These are phyloP conservation scores for Saccharomyces hybrid DNA, from an alignment of 1,139 yeast genomes.

Conservation along the genomic window DNA sequence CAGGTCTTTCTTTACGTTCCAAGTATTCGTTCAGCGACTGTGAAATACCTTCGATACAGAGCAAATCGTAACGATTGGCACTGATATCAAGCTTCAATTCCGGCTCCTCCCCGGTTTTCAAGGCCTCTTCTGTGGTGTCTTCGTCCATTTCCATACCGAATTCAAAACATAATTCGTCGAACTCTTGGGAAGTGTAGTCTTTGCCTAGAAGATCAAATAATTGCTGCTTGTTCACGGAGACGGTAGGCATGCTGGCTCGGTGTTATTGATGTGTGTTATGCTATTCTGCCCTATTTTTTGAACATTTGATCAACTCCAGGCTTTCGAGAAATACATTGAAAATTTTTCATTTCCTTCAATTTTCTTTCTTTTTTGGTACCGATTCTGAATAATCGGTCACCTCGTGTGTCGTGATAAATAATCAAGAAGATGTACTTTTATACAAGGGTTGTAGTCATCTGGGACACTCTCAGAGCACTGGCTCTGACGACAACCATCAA, in stretches of 20 bases:
- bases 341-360: not conserved
- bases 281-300: not conserved
- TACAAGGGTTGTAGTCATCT: not conserved
- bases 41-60: slow-evolving; percentile 96
- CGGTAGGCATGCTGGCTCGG: slow-evolving; percentile 70
- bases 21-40: slow-evolving; percentile 88
- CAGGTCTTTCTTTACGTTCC: slow-evolving; percentile 60
- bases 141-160: slow-evolving; percentile 97
- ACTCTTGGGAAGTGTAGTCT: slow-evolving; percentile 79
- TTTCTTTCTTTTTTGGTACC: not conserved
- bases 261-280: not conserved
- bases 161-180: slow-evolving; percentile 94
- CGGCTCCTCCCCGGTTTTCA: slow-evolving; percentile 79
- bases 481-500: not conserved
- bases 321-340: slow-evolving; percentile 1
- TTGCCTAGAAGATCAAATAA: slow-evolving; percentile 76
- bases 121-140: slow-evolving; percentile 75
- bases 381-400: not conserved
- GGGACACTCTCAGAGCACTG: not conserved
- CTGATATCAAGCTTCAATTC: slow-evolving; percentile 95
- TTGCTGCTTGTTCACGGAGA: slow-evolving; percentile 90
- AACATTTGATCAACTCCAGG: not conserved
- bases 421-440: not conserved
- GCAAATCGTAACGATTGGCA: slow-evolving; percentile 96
- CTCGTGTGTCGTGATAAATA: not conserved